phyloP scores from a whole-genome alignment of 2,329 filamentous ascomycete genomes.

The Fusarium metavorans region DNA sequence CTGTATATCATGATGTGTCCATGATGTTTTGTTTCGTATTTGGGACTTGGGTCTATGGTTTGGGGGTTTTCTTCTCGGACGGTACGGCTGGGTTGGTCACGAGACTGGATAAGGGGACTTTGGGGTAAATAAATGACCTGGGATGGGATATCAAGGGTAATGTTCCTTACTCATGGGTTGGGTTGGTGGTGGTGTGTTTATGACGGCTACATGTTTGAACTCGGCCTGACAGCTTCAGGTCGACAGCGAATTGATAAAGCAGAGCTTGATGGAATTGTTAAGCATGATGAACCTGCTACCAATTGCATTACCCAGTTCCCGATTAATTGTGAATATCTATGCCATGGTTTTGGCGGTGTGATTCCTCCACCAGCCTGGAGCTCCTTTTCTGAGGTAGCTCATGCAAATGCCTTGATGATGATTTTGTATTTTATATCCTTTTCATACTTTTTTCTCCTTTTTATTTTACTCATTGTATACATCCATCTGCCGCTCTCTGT shows the following conservation, averaged over 20 bases:
- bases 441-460: neutral
- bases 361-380: neutral
- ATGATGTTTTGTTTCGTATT: slow-evolving; percentile 10
- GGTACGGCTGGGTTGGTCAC: slow-evolving; percentile 1
- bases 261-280: neutral
- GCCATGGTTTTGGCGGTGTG: neutral
- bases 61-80: neutral
- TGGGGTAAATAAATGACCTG: neutral
- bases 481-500: neutral
- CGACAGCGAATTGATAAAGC: slow-evolving; percentile 1
- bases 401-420: neutral
- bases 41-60: slow-evolving; percentile 2
- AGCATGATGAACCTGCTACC: neutral
- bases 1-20: slow-evolving; percentile 14
- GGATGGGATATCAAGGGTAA: neutral
- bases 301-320: neutral
- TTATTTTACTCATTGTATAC: neutral
- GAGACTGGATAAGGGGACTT: slow-evolving; percentile 10
- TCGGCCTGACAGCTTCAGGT: neutral
- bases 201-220: neutral
- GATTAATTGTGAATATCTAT: neutral
- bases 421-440: neutral
- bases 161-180: neutral
- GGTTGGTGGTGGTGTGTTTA: slow-evolving; percentile 12
- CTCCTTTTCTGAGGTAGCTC: neutral